Evolutionary conservation across 2,329 filamentous ascomycete genomes (phyloP), one percentile per base, ranked within the genome.

Genomic region (Ustilaginoidea virens): DNA sequence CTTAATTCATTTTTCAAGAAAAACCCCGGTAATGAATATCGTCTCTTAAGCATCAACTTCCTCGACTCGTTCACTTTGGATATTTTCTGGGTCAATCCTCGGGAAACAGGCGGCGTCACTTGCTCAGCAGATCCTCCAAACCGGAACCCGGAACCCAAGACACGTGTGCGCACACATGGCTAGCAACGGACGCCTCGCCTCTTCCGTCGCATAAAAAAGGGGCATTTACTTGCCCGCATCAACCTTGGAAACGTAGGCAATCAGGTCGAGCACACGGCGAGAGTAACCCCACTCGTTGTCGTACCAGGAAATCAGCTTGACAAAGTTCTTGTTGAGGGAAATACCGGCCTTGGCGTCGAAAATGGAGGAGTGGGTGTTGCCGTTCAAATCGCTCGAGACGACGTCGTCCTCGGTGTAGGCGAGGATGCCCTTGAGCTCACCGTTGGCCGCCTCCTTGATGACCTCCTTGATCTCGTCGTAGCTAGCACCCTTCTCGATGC

Each of bases 271-370:
- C 51, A 86, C 80, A 74, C 80, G 90, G 68, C 86, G 86, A 61
- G 81, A 92, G 80, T 98, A 96, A 54, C 86, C 90, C 85, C 86
- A 94, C 75, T 96, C 87, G 73, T 96, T 96, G 73, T 93, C 85
- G 66, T 93, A 93, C 90, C 87, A 96, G 51, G 77, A 77, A 58
- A 94, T 80, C 39, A 98, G 74, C 80, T 98, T 98, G 73, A 93
- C 76, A 60, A 96, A 96, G 77, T 94, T 86, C 53, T 85, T 63
- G 76, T 96, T 98, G 49, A 98, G 79, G 44, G 86, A 80, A 64
- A 98, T 96, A 73, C 90, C 90, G 37, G 90, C 90, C 80, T 93
- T 92, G 61, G 85, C 86, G 60, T 98, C 90, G 63, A 98, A 94
- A 74, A 96, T 92, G 66, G 86, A 94, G 44, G 86, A 94, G 74